These are phyloP conservation scores for Alloteropsis angusta DNA, from an alignment of 202 grass and related monocot species.

Conservation along the genomic window DNA sequence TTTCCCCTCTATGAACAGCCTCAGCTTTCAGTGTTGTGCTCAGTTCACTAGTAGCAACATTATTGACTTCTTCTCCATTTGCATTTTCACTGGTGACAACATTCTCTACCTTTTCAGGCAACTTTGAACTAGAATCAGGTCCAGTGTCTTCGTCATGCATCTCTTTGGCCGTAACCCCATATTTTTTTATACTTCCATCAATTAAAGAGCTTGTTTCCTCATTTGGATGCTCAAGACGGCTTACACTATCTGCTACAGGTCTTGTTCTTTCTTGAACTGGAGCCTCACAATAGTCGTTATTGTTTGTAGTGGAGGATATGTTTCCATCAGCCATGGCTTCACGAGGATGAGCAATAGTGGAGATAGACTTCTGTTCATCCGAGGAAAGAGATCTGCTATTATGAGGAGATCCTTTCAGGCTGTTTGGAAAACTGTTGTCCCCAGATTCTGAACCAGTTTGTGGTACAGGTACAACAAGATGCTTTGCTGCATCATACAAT, in stretches of 20 bases:
- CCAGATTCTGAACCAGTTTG: neutral
- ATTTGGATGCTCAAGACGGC: neutral
- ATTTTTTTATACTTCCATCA: constrained; percentile 9
- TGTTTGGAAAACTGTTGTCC: neutral
- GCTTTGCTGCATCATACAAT: constrained; percentile 39
- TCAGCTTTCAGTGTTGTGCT: constrained; percentile 21
- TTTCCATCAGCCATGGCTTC: constrained; percentile 1
- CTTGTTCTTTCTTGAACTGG: neutral
- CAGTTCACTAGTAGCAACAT: neutral
- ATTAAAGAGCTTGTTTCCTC: neutral
- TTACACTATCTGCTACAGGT: neutral
- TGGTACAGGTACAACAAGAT: neutral
- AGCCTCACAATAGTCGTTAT: neutral
- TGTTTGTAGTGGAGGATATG: neutral
- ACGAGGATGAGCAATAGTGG: neutral
- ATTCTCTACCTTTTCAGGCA: neutral
- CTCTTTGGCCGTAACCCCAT: constrained; percentile 22
- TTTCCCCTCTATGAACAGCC: constrained; percentile 1
- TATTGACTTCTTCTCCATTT: neutral
- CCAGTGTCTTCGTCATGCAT: neutral
- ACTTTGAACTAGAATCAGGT: neutral
- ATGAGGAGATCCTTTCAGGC: constrained; percentile 13
- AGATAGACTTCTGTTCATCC: neutral
- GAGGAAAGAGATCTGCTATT: constrained; percentile 19
- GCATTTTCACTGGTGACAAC: neutral